Evolutionary conservation across 352 stramenopile genomes (phyloP), one percentile per base, ranked within the genome.

Genomic region (Pythium brachiatum): DNA sequence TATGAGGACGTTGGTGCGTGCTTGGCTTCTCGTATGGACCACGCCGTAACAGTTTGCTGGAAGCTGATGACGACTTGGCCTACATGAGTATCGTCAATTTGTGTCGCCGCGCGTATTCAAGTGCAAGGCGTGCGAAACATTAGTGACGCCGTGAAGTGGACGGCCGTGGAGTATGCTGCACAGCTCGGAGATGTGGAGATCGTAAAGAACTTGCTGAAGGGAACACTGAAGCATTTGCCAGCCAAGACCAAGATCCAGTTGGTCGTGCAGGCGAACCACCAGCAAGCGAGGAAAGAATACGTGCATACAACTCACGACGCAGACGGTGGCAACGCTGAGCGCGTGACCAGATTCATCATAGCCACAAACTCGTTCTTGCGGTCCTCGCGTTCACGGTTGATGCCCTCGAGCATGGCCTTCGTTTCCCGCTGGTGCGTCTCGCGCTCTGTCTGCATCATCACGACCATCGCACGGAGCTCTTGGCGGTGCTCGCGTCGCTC

Each of bases 171-270:
- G 41, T 58, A 65, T n/a, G 65, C 65, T 0, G 41, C 32, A 5
- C 65, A 72, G 16, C 50, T 72, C 21, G 60, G 65, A 1, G 65
- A 72, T 43, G 39, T 65, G 0, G 60, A 68, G n/a, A 57, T 72
- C 27, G 60, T 68, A 34, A 65, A 66, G 65, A 44, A 61, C 23
- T 29, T 66, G 60, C 54, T 72, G 9, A 63, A 55, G 18, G 46
- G 27, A 4, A n/a, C 51, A 11, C 38, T 32, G 18, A 55, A n/a
- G 27, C n/a, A 26, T 3, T 1, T 60, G 16, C 38, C 53, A 3
- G 25, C 39, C 6, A 60, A 60, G 39, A 52, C 39, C 11, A 34
- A 43, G 29, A 62, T 62, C 27, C 56, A 62, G 20, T 18, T 29
- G 29, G 36, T 62, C 43, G 55, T 55, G 56, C 29, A 55, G n/a